phyloP scores from a whole-genome alignment of 1,284 basidiomycete genomes.

The Chalciporus sp. region DNA sequence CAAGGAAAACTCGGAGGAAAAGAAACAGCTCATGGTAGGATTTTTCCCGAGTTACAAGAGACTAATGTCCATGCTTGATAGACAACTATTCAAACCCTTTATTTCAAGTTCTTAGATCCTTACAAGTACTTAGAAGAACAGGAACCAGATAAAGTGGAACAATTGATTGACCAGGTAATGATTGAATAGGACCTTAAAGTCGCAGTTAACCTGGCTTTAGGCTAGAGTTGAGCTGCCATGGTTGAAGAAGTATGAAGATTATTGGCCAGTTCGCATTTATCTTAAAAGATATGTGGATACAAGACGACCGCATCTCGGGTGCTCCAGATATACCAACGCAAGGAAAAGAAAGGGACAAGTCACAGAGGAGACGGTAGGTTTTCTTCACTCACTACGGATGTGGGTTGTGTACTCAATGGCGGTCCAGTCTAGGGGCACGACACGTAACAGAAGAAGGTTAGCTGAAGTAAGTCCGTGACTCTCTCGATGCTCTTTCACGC shows the following conservation, averaged over 20 bases:
- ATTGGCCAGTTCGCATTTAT: conserved; percentile 25
- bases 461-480: conserved; percentile 3
- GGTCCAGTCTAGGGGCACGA: not conserved
- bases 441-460: not conserved
- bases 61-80: not conserved
- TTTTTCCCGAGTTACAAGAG: too few relatives aligned
- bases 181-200: too few relatives aligned
- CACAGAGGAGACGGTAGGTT: not conserved
- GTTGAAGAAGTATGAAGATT: conserved; percentile 20
- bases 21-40: conserved; percentile 15
- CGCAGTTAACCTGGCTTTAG: too few relatives aligned
- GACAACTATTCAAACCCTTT: conserved; percentile 12
- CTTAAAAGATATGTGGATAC: conserved; percentile 23
- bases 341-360: not conserved
- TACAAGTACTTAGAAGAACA: conserved; percentile 24
- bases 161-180: conserved; percentile 12
- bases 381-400: not conserved
- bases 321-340: not conserved
- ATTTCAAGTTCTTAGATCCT: conserved; percentile 6
- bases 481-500: not conserved
- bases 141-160: conserved; percentile 6
- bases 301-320: conserved; percentile 7
- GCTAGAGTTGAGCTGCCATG: conserved; percentile 16
- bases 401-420: not conserved
- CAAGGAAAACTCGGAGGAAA: conserved; percentile 2